These are phyloP conservation scores for Ballota nigra DNA, from an alignment of 257 asterid species.

Conservation along the genomic window DNA sequence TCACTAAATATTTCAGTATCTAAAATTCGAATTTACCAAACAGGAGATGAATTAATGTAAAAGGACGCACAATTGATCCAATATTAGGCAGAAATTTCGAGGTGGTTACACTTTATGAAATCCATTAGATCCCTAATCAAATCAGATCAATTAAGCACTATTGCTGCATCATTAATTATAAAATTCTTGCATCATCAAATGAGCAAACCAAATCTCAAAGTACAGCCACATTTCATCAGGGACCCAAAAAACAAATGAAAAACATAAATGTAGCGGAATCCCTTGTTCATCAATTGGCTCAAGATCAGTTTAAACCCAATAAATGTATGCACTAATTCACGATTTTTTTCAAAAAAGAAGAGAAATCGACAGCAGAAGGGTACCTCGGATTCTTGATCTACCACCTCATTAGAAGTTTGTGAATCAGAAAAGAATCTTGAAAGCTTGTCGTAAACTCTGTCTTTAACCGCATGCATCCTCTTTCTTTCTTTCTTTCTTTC, in stretches of 20 bases:
- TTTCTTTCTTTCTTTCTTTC: neutral
- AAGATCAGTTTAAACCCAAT: conserved; percentile 7
- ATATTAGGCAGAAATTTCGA: neutral
- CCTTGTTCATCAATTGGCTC: neutral
- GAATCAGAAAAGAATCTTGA: conserved; percentile 77
- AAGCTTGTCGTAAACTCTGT: conserved; percentile 63
- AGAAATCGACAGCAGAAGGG: conserved; percentile 17
- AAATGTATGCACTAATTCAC: neutral
- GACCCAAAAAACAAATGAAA: conserved; percentile 21
- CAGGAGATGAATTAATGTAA: neutral
- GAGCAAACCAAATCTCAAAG: neutral
- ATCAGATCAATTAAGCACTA: conserved; percentile 6
- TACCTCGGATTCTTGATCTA: conserved; percentile 71
- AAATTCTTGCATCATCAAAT: conserved; percentile 4
- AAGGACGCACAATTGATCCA: neutral
- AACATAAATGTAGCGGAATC: conserved; percentile 6
- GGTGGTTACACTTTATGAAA: conserved; percentile 10
- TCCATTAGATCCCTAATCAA: neutral
- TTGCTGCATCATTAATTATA: neutral
- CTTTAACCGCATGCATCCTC: conserved; percentile 66
- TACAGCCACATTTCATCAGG: conserved; percentile 25
- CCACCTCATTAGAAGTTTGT: conserved; percentile 41
- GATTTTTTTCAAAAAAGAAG: neutral
- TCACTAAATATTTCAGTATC: neutral
- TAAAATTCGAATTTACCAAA: neutral